Evolutionary conservation across 768 basidiomycete species (phyloP).

Genomic region (Pisolithus albus): DNA sequence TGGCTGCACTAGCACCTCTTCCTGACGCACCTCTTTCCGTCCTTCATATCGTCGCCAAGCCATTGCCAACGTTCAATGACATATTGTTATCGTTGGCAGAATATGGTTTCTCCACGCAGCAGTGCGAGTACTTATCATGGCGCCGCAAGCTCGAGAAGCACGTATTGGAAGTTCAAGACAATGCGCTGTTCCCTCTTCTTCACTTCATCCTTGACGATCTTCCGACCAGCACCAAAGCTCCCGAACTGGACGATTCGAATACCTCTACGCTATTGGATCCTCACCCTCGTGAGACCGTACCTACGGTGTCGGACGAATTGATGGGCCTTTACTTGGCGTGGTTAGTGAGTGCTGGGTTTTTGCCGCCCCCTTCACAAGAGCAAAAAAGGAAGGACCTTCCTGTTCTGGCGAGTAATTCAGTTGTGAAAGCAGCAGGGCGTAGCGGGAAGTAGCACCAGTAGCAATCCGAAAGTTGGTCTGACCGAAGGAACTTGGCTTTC

Average conservation of each 20-base stretch:
- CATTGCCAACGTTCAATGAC: slow-evolving; percentile 84
- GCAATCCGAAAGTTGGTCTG: not conserved
- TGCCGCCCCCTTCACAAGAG: slow-evolving; percentile 46
- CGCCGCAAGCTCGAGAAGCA: slow-evolving; percentile 88
- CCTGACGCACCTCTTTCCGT: slow-evolving; percentile 47
- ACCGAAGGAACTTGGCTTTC: too few species aligned
- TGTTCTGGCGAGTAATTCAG: slow-evolving; percentile 29
- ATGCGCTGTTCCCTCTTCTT: slow-evolving; percentile 92
- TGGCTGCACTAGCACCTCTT: slow-evolving; percentile 62
- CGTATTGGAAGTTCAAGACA: slow-evolving; percentile 90
- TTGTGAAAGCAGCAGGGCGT: slow-evolving; percentile 60
- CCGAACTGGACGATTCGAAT: slow-evolving; percentile 83
- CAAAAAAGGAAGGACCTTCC: slow-evolving; percentile 44
- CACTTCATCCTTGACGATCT: slow-evolving; percentile 98
- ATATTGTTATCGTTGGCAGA: slow-evolving; percentile 64
- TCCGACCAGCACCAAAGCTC: slow-evolving; percentile 92
- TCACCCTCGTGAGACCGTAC: slow-evolving; percentile 30
- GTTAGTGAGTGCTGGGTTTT: slow-evolving; percentile 81
- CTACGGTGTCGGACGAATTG: slow-evolving; percentile 66
- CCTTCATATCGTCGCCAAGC: slow-evolving; percentile 79
- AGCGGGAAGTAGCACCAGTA: slow-evolving; percentile 42
- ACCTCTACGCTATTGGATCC: slow-evolving; percentile 56
- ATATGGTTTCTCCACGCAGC: slow-evolving; percentile 75
- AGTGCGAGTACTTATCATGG: slow-evolving; percentile 90
- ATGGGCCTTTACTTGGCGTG: slow-evolving; percentile 90